These are phyloP conservation scores for Septoria linicola DNA, from an alignment of 2,329 filamentous ascomycete species.

Conservation along the genomic window DNA sequence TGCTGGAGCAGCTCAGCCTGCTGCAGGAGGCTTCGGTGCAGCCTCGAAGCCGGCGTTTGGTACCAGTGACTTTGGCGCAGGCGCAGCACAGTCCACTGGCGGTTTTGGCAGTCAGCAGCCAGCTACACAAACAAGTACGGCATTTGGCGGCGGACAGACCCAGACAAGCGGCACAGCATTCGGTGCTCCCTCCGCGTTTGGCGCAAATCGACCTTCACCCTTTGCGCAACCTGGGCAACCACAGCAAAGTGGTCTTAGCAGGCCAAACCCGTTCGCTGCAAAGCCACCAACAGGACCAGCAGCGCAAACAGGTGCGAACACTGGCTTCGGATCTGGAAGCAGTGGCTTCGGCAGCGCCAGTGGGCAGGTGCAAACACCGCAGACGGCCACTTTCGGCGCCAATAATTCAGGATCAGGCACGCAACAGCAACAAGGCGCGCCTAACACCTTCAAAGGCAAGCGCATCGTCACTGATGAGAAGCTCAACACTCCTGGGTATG, in stretches of 20 bases:
- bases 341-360: not conserved
- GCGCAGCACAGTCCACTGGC: not conserved
- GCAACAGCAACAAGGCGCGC: not conserved
- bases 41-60: constrained; percentile 22
- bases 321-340: too few species aligned
- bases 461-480: constrained; percentile 7
- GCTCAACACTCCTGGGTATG: constrained; percentile 8
- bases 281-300: constrained; percentile 4
- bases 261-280: constrained; percentile 22
- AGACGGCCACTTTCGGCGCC: not conserved
- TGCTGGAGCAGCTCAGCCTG: constrained; percentile 20
- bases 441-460: constrained; percentile 9
- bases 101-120: constrained; percentile 11
- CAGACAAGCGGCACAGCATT: constrained; percentile 17
- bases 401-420: not conserved
- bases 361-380: too few species aligned
- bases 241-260: constrained; percentile 4
- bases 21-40: constrained; percentile 14
- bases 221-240: constrained; percentile 44
- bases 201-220: constrained; percentile 33
- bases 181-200: constrained; percentile 27
- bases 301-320: not conserved
- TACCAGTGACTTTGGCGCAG: constrained; percentile 21
- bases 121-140: constrained; percentile 1
- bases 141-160: constrained; percentile 2